Evolutionary conservation across 2,329 filamentous ascomycete genomes (phyloP).

Genomic region (Sporothrix euskadiensis): DNA sequence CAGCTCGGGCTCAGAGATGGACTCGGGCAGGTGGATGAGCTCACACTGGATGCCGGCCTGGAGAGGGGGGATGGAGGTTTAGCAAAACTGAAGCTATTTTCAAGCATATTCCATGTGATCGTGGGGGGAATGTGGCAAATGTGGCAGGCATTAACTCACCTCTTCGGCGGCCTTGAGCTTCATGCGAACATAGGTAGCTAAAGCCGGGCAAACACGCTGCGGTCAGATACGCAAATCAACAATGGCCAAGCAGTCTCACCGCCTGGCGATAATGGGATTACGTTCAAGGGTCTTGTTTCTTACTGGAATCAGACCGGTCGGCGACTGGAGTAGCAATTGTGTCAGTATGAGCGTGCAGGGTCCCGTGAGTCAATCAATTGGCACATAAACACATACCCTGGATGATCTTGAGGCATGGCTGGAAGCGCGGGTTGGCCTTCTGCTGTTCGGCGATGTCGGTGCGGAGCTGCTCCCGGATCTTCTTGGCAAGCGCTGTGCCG

Average conservation of each 20-base stretch:
- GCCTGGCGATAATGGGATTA: background rate
- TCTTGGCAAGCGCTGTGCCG: slow-evolving; percentile 91
- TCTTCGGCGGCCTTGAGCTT: slow-evolving; percentile 96
- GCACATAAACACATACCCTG: slow-evolving; percentile 64
- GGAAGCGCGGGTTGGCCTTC: slow-evolving; percentile 79
- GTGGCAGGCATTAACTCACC: slow-evolving; percentile 52
- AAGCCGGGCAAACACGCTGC: background rate
- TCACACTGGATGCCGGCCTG: slow-evolving; percentile 89
- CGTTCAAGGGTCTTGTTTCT: slow-evolving; percentile 38
- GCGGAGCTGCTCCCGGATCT: slow-evolving; percentile 79
- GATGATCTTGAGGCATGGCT: slow-evolving; percentile 88
- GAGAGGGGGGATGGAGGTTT: background rate
- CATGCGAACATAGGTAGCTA: slow-evolving; percentile 98
- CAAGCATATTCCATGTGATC: background rate
- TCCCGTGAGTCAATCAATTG: background rate
- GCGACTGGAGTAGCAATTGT: slow-evolving; percentile 62
- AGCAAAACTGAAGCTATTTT: background rate
- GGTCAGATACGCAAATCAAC: slow-evolving; percentile 6
- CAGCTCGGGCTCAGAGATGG: slow-evolving; percentile 80
- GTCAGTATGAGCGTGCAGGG: slow-evolving; percentile 3
- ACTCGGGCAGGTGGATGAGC: slow-evolving; percentile 78
- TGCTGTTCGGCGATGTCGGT: slow-evolving; percentile 80
- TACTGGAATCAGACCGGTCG: slow-evolving; percentile 88
- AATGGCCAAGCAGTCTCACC: background rate
- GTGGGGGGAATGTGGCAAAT: background rate